Evolutionary conservation across 176 grass and related monocot species (phyloP), one percentile per base, ranked within the genome.

Genomic region (Oryza nivara): DNA sequence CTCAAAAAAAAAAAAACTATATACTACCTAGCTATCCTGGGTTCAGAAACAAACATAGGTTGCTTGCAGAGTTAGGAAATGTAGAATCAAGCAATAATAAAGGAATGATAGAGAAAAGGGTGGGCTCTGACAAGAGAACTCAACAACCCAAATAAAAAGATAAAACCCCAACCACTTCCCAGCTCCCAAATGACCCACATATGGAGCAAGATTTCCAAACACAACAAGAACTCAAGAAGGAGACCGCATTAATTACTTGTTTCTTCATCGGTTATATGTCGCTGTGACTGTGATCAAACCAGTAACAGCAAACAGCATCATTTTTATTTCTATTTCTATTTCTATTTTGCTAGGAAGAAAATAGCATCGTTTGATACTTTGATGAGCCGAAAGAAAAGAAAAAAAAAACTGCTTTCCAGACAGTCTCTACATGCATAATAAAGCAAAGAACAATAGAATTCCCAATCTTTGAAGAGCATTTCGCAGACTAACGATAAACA

Each of bases 111-210:
- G 75, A 68, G 85, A 34, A 83, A 44, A 70, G 47, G 48, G 80
- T 73, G 43, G 88, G 49, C 75, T 80, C 11, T 51, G 89, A 84
- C 75, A 84, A 87, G 89, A 87, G 87, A 87, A 87, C 75, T 71
- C 80, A 91, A 83, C 89, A 74, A 87, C 76, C 80, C 70, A 70
- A 60, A 82, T 58, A 76, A 79, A 80, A 86, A 91, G 86, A 80
- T 83, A 83, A 75, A 20, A 46, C 51, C 51, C 85, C 80, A 91
- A 87, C 81, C 65, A 84, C 89, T 87, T 74, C 65, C 61, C 65
- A 84, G 75, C 70, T 38, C 64, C 64, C 51, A 69, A 60, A 65
- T 41, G 41, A 73, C 64, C 81, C 70, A 83, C 76, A 70, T 51
- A 71, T 76, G 89, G 12, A 84, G 75, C 34, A 46, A 58, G 41